A percentile compares a stretch with the other conserved stretches of the same genome.
Conservation (phyloP, 2,329 filamentous ascomycete genomes). For the Seiridium unicorne region DNA sequence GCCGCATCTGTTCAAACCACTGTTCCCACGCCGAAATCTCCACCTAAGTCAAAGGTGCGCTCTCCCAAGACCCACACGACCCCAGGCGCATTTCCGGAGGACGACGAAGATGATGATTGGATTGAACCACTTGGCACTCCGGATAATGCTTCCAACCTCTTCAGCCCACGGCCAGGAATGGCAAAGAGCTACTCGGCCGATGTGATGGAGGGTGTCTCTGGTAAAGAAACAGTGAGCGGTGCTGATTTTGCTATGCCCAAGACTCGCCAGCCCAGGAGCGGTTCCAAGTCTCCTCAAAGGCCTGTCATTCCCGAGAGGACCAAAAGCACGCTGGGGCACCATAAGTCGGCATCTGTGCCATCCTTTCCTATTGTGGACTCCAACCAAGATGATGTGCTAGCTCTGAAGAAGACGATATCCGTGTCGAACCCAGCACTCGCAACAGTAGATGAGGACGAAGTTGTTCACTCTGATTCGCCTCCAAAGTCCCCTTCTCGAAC, state of each 20-base stretch:
- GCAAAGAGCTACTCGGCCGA: slow-evolving; percentile 62
- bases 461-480: slow-evolving; percentile 36
- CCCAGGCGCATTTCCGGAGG: slow-evolving; percentile 60
- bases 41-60: slow-evolving; percentile 36
- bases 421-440: slow-evolving; percentile 54
- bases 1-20: slow-evolving; percentile 15
- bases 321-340: slow-evolving; percentile 43
- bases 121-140: slow-evolving; percentile 50
- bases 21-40: slow-evolving; percentile 25
- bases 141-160: slow-evolving; percentile 31
- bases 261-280: slow-evolving; percentile 31
- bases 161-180: slow-evolving; percentile 49
- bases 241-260: slow-evolving; percentile 44
- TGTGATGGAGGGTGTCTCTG: slow-evolving; percentile 55
- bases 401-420: slow-evolving; percentile 59
- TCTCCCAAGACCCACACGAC: slow-evolving; percentile 38
- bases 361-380: slow-evolving; percentile 36
- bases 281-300: slow-evolving; percentile 34
- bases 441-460: slow-evolving; percentile 43
- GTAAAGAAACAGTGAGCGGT: slow-evolving; percentile 47
- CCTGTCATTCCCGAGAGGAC: slow-evolving; percentile 26
- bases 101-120: slow-evolving; percentile 62
- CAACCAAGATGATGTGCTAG: slow-evolving; percentile 27
- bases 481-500: slow-evolving; percentile 55
- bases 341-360: slow-evolving; percentile 64